Base-by-base conservation (phyloP, 2,329 filamentous ascomycete species). In the Colletotrichum sojae region DNA sequence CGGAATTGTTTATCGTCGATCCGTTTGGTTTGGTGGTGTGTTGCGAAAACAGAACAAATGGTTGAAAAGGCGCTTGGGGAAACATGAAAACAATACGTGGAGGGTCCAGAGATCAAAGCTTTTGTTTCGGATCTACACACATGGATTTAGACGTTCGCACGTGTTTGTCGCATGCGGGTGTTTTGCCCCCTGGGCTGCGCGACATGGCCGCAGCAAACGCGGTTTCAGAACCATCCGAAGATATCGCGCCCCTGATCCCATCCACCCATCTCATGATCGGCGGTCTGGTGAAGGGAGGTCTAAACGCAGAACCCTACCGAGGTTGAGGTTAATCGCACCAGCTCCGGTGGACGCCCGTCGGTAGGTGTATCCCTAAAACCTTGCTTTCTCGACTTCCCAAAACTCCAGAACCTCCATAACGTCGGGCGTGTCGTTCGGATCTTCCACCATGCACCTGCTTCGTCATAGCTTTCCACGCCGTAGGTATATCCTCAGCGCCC, bases 161-260 rank as follows among this genome's bases (percentile, higher is more conserved):
- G 40, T 27, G 52, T 45, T 54, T 54, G 39, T 36, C 48, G 40
- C 20, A 36, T 62, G 59, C 49, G 40, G 43, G 49, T 31, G 39
- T 54, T 54, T 62, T 54, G 49, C 49, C 31, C 27, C 20, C 20
- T 22, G 25, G 43, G 2, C 40, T 58, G 43, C 55, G 55, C 55
- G 55, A 58, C 55, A 48, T 58, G 55, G 40, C 46, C 55, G 43
- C 39, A 22, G 40, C 49, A 25, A 62, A 54, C 3, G 12, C 59
- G 59, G 59, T 62, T 62, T 62, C 59, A 62, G 51, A 54, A 62
- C n/a, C 59, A 62, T 62, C 49, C 36, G 59, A 53, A 54, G n/a
- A 22, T 36, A 36, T 36, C 8, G 12, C 49, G 22, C 22, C 22
- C 49, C 59, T 62, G 39, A 49, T 62, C 48, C 56, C 39, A 46